Evolutionary conservation across 805 yeast species (phyloP).

Genomic region (Lipomyces oligophaga): DNA sequence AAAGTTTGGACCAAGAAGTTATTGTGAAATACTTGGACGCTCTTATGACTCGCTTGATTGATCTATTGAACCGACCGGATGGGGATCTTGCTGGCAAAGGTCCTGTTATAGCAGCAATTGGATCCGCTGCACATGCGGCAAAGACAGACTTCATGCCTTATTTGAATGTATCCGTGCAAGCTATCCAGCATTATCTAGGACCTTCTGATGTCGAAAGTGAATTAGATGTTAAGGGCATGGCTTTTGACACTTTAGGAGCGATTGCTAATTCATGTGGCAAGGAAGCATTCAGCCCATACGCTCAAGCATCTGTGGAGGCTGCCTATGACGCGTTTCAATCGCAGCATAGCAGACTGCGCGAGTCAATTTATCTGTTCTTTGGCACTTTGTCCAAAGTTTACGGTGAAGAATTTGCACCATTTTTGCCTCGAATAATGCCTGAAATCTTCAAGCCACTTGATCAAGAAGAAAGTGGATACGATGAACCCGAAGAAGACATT

Average conservation of each 20-base stretch:
- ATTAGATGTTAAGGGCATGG: constrained; percentile 83
- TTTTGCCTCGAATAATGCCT: constrained; percentile 77
- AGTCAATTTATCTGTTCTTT: constrained; percentile 89
- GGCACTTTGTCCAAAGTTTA: constrained; percentile 93
- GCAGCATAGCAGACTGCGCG: constrained; percentile 81
- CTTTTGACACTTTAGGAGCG: constrained; percentile 89
- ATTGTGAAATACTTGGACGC: constrained; percentile 79
- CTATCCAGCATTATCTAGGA: constrained; percentile 72
- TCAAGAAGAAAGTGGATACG: constrained; percentile 66
- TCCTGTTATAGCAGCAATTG: constrained; percentile 84
- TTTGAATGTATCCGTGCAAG: constrained; percentile 75
- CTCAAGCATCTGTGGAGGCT: constrained; percentile 83
- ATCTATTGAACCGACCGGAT: constrained; percentile 72
- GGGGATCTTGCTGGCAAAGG: constrained; percentile 48
- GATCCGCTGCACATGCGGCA: constrained; percentile 94
- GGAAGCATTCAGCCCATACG: constrained; percentile 77
- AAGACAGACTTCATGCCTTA: constrained; percentile 84
- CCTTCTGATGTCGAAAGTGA: constrained; percentile 80
- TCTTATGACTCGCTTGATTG: constrained; percentile 82
- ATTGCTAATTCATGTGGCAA: constrained; percentile 97
- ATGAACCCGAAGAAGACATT: constrained; percentile 25
- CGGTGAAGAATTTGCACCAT: constrained; percentile 83
- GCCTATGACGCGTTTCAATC: constrained; percentile 75
- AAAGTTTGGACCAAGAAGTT: constrained; percentile 84
- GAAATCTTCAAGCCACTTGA: constrained; percentile 76